phyloP scores from a whole-genome alignment of 192 early-diverging fungal species.

The Powellomyces hirtus region DNA sequence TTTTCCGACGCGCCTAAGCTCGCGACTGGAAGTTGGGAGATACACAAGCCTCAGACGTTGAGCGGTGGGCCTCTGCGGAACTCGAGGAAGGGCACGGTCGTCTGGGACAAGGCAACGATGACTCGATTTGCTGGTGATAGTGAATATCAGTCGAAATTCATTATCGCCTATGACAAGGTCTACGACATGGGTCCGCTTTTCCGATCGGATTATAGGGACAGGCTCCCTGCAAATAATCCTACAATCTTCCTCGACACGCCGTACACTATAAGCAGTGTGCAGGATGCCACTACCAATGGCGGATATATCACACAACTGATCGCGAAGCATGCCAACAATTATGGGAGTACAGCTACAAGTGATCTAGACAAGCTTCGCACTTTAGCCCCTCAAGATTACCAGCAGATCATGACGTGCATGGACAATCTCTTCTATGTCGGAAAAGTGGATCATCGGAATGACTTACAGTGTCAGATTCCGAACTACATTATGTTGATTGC shows the following conservation, averaged over 20 bases:
- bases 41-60: neutral
- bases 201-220: neutral
- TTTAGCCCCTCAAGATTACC: constrained; percentile 12
- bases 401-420: constrained; percentile 57
- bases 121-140: neutral
- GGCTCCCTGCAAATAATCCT: neutral
- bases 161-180: constrained; percentile 41
- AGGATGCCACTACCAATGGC: neutral
- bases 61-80: too few species aligned
- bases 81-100: constrained; percentile 40
- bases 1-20: neutral
- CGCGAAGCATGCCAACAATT: constrained; percentile 11
- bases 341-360: constrained; percentile 19
- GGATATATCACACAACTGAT: constrained; percentile 25
- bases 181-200: constrained; percentile 32
- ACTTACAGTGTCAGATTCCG: constrained; percentile 74
- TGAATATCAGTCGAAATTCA: constrained; percentile 1
- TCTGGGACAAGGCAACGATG: constrained; percentile 30
- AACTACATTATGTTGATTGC: constrained; percentile 83
- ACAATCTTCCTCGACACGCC: constrained; percentile 26
- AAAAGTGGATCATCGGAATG: constrained; percentile 77
- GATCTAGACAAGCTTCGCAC: constrained; percentile 24
- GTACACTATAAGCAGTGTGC: constrained; percentile 9
- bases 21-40: neutral
- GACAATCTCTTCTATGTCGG: constrained; percentile 83